Base-by-base conservation (phyloP, 352 stramenopile species). In the Albugo candida region DNA sequence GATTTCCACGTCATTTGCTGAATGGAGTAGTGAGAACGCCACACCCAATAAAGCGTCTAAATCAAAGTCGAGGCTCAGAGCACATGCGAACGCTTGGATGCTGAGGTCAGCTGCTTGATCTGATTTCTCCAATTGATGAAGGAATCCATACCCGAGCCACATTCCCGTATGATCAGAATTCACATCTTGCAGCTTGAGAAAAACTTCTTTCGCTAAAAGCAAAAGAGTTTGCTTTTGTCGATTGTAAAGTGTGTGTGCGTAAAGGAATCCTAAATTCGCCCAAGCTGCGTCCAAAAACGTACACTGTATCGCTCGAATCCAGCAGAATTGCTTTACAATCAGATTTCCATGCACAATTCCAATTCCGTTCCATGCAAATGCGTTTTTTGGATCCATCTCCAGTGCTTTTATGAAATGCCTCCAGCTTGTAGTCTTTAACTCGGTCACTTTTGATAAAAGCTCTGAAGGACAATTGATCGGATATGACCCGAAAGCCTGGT, bases 181-280 rank as follows among this genome's bases (percentile, higher is more conserved):
- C 13, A 92, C 66, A 10, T 67, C 73, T 43, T 92, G 76, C 12
- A 92, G 49, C 35, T 85, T 72, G n/a, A 89, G 57, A 34, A 92
- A 79, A 13, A 73, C 72, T 19, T 81, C 74, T 44, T 81, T 76
- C 10, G 79, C 74, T 37, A 88, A 59, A n/a, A n/a, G n/a, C 8
- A 63, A 49, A 31, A 58, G 42, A 27, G 53, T 34, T 13, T 58
- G 36, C 1, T 47, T 37, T 47, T 72, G 57, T 27, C 52, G 56
- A 2, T 81, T 61, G 2, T 48, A 55, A 14, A 84, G 56, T 31
- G 24, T 8, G 24, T 31, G 3, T 31, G 24, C 24, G 46, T 89
- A 92, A 16, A 92, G 61, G 70, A 89, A 82, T 18, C 76, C 79
- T 1, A 92, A 41, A 54, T 92, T 92, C 13, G 79, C 70, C 76